These are phyloP conservation scores for Cephaloascus fragrans DNA, from an alignment of 805 yeast genomes.

Conservation along the genomic window DNA sequence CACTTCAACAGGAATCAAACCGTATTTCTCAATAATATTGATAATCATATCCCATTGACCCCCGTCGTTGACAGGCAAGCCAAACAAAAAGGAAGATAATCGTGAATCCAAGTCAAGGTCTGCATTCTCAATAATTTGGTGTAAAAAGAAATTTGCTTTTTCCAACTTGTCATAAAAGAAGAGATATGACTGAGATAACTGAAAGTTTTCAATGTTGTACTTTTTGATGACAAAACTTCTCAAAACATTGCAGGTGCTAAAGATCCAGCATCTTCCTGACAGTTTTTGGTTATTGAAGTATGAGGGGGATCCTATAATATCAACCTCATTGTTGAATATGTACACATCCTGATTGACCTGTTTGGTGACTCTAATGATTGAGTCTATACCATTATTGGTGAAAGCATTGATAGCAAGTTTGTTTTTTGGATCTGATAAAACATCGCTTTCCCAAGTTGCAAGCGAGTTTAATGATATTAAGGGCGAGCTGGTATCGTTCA, in stretches of 20 bases:
- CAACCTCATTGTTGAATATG: slow-evolving; percentile 26
- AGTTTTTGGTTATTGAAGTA: slow-evolving; percentile 24
- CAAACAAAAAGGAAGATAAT: slow-evolving; percentile 18
- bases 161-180: slow-evolving; percentile 34
- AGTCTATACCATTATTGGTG: slow-evolving; percentile 21
- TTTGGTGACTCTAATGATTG: not conserved
- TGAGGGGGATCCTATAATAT: slow-evolving; percentile 23
- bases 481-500: slow-evolving; percentile 4
- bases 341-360: slow-evolving; percentile 7
- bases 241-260: slow-evolving; percentile 29
- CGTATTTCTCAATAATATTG: slow-evolving; percentile 28
- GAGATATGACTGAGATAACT: slow-evolving; percentile 29
- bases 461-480: slow-evolving; percentile 24
- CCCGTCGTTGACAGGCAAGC: slow-evolving; percentile 27
- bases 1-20: slow-evolving; percentile 28
- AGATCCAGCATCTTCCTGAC: slow-evolving; percentile 34
- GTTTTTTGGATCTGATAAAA: slow-evolving; percentile 38
- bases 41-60: slow-evolving; percentile 36
- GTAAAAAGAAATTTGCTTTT: slow-evolving; percentile 29
- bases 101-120: slow-evolving; percentile 26
- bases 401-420: slow-evolving; percentile 44
- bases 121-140: slow-evolving; percentile 24
- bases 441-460: slow-evolving; percentile 33
- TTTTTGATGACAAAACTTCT: slow-evolving; percentile 26
- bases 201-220: slow-evolving; percentile 26